Conservation (phyloP, 169 alveolate genomes). For the Eimeria brunetti region DNA sequence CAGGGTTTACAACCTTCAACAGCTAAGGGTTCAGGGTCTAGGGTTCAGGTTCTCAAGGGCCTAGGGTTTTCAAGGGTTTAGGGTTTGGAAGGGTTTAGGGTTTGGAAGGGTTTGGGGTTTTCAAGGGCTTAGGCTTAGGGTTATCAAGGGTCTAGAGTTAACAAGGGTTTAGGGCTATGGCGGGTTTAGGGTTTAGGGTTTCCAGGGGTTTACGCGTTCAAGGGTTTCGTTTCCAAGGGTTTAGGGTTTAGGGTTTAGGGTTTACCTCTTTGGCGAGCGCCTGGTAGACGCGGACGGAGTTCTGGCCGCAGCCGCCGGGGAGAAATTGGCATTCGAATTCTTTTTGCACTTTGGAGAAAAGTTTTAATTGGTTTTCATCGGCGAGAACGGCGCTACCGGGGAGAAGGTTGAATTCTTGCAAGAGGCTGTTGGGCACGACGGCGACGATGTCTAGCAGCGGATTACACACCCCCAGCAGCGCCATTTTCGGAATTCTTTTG, state of each 20-base stretch:
- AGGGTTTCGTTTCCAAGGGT: too few species aligned
- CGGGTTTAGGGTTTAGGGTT: too few species aligned
- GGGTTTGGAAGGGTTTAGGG: too few species aligned
- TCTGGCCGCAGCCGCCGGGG: constrained; percentile 92
- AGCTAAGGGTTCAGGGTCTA: too few species aligned
- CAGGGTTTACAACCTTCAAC: too few species aligned
- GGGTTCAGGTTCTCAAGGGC: too few species aligned
- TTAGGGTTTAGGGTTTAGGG: neutral
- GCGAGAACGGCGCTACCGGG: constrained; percentile 88
- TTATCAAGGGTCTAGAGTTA: too few species aligned
- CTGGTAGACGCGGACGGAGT: constrained; percentile 88
- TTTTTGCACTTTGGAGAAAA: constrained; percentile 81
- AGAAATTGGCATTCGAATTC: constrained; percentile 70
- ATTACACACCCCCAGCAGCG: constrained; percentile 87
- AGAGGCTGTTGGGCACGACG: constrained; percentile 41
- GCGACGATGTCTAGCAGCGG: constrained; percentile 91
- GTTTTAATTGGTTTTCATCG: constrained; percentile 86
- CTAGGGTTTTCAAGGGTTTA: too few species aligned
- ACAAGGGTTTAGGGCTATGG: too few species aligned
- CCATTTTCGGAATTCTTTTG: neutral
- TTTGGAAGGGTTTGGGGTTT: neutral
- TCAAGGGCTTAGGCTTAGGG: too few species aligned
- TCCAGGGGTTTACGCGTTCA: too few species aligned
- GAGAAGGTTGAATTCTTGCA: constrained; percentile 84
- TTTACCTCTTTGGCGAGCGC: constrained; percentile 84